Percentiles rank a stretch among this genome's conserved stretches.
Evolutionary conservation across 2,329 filamentous ascomycete species (phyloP).

Genomic region (Epichloe coenophiala): DNA sequence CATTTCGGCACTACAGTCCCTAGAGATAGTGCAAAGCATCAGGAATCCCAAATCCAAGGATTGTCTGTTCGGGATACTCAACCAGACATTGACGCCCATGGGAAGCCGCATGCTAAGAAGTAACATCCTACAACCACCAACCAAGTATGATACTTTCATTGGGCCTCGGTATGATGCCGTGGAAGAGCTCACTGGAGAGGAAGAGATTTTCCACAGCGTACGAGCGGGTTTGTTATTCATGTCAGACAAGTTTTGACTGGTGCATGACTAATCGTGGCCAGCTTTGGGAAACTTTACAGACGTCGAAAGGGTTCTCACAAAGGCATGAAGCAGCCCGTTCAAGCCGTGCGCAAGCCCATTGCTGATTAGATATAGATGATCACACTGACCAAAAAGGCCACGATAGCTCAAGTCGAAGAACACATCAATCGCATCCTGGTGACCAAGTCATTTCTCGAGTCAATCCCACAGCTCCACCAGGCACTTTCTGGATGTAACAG

Average conservation of each 20-base stretch:
- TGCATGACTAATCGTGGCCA: slow-evolving; percentile 14
- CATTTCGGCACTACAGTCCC: slow-evolving; percentile 67
- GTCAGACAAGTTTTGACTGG: background rate
- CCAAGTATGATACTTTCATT: slow-evolving; percentile 50
- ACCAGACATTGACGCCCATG: slow-evolving; percentile 80
- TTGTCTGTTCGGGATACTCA: slow-evolving; percentile 72
- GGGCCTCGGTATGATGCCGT: slow-evolving; percentile 66
- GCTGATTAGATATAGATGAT: slow-evolving; percentile 44
- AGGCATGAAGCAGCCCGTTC: slow-evolving; percentile 28
- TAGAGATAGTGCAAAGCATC: slow-evolving; percentile 84
- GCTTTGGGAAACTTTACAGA: slow-evolving; percentile 65
- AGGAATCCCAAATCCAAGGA: slow-evolving; percentile 65
- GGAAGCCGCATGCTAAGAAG: slow-evolving; percentile 69
- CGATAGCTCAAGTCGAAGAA: slow-evolving; percentile 59
- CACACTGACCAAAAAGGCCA: slow-evolving; percentile 52
- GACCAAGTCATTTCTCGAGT: slow-evolving; percentile 67
- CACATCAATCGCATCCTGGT: slow-evolving; percentile 77
- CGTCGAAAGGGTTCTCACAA: slow-evolving; percentile 65
- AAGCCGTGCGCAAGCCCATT: background rate
- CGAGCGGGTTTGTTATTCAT: slow-evolving; percentile 43
- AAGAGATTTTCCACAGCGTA: slow-evolving; percentile 71
- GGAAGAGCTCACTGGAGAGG: slow-evolving; percentile 65
- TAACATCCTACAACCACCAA: slow-evolving; percentile 82
- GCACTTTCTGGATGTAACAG: slow-evolving; percentile 52
- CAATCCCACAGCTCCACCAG: slow-evolving; percentile 53